A percentile compares a stretch with the other conserved stretches of the same genome.
These are phyloP conservation scores for Saccharomyces hybrid DNA, from an alignment of 1,139 yeast species.

Conservation along the genomic window DNA sequence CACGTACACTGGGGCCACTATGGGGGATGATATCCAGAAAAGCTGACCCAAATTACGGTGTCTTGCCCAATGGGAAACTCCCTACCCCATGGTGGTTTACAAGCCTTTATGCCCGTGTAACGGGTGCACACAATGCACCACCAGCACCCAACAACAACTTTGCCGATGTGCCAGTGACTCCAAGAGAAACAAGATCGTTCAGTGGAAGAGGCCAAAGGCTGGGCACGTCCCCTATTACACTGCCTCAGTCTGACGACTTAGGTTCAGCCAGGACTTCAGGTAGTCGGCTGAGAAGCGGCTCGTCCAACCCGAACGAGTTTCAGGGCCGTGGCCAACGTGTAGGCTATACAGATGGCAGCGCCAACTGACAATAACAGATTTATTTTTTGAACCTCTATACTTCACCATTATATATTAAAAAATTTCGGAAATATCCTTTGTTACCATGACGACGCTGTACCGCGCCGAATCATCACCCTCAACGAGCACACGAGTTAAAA, in stretches of 20 bases:
- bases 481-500: background rate
- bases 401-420: background rate
- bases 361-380: conserved; percentile 11
- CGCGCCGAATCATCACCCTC: background rate
- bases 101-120: conserved; percentile 5
- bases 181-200: conserved; percentile 4
- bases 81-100: conserved; percentile 24
- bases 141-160: background rate
- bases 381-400: background rate
- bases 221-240: conserved; percentile 5
- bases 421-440: background rate
- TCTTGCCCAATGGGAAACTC: conserved; percentile 22
- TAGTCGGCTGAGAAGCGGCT: background rate
- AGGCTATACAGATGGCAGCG: conserved; percentile 14
- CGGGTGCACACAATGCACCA: background rate
- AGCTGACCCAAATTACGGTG: conserved; percentile 18
- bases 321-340: conserved; percentile 13
- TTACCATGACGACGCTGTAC: background rate
- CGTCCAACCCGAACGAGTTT: conserved; percentile 4
- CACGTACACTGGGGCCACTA: conserved; percentile 30
- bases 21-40: conserved; percentile 21
- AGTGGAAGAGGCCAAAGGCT: conserved; percentile 14
- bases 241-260: background rate
- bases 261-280: background rate
- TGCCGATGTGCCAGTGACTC: background rate